Percentiles rank a stretch among this genome's conserved stretches.
phyloP scores from a whole-genome alignment of 768 basidiomycete genomes.

The Suillus cothurnatus region DNA sequence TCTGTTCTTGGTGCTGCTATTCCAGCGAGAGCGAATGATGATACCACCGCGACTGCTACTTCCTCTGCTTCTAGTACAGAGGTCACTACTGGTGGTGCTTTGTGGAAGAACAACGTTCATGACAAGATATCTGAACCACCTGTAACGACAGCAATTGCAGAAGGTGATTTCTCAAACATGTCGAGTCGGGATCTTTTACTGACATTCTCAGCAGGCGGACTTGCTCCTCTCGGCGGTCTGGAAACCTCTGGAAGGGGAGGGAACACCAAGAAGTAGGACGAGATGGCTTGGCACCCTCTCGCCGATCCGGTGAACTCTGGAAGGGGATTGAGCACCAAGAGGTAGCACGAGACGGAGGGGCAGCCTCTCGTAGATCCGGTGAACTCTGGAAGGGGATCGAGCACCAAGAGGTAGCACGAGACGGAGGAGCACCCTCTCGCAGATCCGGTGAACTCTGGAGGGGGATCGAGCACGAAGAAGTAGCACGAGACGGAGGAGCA shows the following conservation, averaged over 20 bases:
- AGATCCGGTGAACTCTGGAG: constrained; percentile 2
- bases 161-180: not conserved
- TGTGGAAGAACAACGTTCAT: constrained; percentile 26
- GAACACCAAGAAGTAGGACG: not conserved
- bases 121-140: constrained; percentile 14
- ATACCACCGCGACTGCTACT: not conserved
- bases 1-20: constrained; percentile 19
- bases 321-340: not conserved
- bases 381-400: not conserved
- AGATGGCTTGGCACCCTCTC: too few species aligned
- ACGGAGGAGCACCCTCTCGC: not conserved
- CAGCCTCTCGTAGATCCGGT: not conserved
- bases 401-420: not conserved
- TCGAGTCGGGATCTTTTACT: not conserved
- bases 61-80: not conserved
- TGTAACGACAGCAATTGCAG: not conserved
- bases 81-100: constrained; percentile 12
- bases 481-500: not conserved
- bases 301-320: not conserved
- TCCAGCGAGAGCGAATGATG: not conserved
- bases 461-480: not conserved
- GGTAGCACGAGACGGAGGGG: not conserved
- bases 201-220: not conserved
- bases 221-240: not conserved
- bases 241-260: not conserved